phyloP scores from a whole-genome alignment of 495 filamentous ascomycete genomes.

The Penicillium cataractarum region DNA sequence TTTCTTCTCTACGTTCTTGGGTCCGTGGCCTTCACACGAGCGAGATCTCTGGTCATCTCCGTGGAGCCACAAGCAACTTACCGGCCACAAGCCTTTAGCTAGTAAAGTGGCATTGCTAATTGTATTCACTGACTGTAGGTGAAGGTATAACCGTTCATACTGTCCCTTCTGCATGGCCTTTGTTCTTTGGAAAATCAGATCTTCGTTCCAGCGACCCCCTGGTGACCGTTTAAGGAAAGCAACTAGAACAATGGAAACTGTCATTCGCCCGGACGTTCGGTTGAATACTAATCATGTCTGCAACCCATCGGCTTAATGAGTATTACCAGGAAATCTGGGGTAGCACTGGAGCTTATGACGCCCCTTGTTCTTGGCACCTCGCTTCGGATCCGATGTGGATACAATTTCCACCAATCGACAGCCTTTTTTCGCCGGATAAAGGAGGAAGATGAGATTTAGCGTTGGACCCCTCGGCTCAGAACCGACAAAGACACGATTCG shows the following conservation, averaged over 20 bases:
- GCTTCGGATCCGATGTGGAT: constrained; percentile 4
- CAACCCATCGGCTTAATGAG: not conserved
- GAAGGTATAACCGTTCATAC: not conserved
- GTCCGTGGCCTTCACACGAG: not conserved
- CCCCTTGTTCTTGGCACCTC: not conserved
- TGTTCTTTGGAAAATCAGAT: not conserved
- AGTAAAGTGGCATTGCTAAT: not conserved
- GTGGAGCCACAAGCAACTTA: not conserved
- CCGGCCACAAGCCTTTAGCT: not conserved
- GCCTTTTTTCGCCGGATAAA: not conserved
- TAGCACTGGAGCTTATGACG: not conserved
- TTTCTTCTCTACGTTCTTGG: not conserved
- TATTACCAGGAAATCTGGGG: no score
- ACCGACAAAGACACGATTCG: not conserved
- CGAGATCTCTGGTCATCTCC: not conserved
- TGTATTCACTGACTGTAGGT: not conserved
- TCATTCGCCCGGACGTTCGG: no score
- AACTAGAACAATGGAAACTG: no score
- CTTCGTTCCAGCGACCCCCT: not conserved
- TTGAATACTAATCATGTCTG: no score
- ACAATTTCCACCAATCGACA: not conserved
- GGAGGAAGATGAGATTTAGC: not conserved
- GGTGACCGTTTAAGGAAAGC: not conserved
- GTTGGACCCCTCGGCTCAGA: constrained; percentile 2
- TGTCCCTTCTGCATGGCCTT: not conserved